These are phyloP conservation scores for Neurospora africana DNA, from an alignment of 495 filamentous ascomycete species.

Conservation along the genomic window DNA sequence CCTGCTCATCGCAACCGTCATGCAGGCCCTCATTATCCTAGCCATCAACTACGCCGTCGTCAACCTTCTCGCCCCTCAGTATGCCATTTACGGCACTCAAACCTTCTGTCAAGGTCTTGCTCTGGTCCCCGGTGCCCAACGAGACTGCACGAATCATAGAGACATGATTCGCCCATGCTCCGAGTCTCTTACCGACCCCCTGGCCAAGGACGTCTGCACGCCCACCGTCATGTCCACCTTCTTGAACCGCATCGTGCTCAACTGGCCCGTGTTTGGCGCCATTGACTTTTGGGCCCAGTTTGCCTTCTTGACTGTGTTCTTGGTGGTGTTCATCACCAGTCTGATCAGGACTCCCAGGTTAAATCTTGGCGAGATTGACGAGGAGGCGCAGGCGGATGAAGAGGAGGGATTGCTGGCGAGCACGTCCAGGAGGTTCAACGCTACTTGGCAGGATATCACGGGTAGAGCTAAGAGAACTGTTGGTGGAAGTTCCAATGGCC, in stretches of 20 bases:
- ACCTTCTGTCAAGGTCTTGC: conserved; percentile 72
- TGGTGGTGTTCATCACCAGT: conserved; percentile 63
- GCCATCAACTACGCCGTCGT: conserved; percentile 85
- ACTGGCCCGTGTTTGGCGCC: conserved; percentile 92
- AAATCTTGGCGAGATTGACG: conserved; percentile 63
- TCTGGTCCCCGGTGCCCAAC: conserved; percentile 44
- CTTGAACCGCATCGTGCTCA: conserved; percentile 84
- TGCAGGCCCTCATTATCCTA: conserved; percentile 78
- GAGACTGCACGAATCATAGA: conserved; percentile 66
- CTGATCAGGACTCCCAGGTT: conserved; percentile 72
- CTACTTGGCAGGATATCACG: conserved; percentile 83
- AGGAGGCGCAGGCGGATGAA: conserved; percentile 87
- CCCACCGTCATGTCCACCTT: conserved; percentile 85
- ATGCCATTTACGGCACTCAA: conserved; percentile 88
- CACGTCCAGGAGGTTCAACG: conserved; percentile 66
- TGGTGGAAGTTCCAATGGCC: background rate
- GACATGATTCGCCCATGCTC: conserved; percentile 72
- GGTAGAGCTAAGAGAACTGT: conserved; percentile 24
- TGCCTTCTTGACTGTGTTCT: conserved; percentile 72
- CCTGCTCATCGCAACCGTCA: conserved; percentile 78
- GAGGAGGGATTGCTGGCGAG: conserved; percentile 83
- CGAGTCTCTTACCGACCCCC: conserved; percentile 52
- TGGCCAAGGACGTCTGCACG: conserved; percentile 69
- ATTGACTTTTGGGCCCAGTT: conserved; percentile 94
- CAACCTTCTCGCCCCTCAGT: conserved; percentile 89